A percentile compares a stretch with the other conserved stretches of the same genome.
These are phyloP conservation scores for Mycena rosella DNA, from an alignment of 768 basidiomycete species.

Conservation along the genomic window DNA sequence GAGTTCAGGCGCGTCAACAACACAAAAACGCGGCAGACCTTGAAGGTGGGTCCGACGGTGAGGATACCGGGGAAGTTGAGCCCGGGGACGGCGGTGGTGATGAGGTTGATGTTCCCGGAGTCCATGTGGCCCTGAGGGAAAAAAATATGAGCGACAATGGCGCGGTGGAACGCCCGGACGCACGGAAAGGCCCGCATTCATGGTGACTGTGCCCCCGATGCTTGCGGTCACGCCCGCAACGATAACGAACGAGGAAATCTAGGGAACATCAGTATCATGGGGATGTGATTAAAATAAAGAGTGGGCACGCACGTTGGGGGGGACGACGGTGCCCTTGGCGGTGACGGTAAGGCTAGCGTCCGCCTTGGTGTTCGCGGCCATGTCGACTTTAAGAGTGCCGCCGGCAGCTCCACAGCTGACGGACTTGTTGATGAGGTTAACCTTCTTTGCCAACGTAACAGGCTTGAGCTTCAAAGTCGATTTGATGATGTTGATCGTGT, in stretches of 20 bases:
- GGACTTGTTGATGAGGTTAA: constrained; percentile 20
- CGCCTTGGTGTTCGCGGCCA: constrained; percentile 2
- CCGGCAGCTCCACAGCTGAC: background rate
- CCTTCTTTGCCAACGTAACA: background rate
- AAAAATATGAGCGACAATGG: no score
- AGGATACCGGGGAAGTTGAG: constrained; percentile 66
- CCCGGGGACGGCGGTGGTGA: constrained; percentile 54
- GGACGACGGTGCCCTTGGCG: constrained; percentile 12
- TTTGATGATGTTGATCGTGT: no score
- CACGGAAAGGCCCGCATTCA: constrained; percentile 54
- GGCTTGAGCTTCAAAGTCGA: background rate
- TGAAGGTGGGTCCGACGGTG: constrained; percentile 48
- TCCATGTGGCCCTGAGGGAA: constrained; percentile 58
- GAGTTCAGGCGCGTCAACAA: background rate
- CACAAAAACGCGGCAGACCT: constrained; percentile 8
- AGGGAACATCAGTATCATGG: constrained; percentile 16
- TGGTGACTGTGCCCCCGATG: constrained; percentile 52
- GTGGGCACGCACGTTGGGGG: background rate
- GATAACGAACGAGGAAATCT: constrained; percentile 20
- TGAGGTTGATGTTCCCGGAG: constrained; percentile 57
- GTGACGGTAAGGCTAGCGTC: constrained; percentile 33
- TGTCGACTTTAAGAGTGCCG: constrained; percentile 14
- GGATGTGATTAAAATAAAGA: no score
- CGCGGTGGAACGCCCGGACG: constrained; percentile 4
- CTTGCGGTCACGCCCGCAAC: constrained; percentile 50